These are phyloP conservation scores for Pseudogymnoascus sp. DNA, from an alignment of 2,329 filamentous ascomycete species.

Conservation along the genomic window DNA sequence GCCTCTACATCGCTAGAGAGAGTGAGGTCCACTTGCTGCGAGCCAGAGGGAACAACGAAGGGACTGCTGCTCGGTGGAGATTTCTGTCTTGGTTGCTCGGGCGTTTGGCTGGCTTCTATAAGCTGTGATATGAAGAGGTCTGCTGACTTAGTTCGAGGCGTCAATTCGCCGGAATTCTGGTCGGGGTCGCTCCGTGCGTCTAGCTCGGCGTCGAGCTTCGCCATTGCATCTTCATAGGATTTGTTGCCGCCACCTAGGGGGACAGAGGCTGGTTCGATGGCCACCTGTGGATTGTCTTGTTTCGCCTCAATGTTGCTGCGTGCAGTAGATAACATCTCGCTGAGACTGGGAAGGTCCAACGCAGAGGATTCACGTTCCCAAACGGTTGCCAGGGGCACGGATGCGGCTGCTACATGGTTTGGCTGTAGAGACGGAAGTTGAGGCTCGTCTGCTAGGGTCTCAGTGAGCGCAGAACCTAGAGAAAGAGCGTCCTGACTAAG, in stretches of 20 bases:
- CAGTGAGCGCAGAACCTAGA: not conserved
- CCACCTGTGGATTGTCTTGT: constrained; percentile 23
- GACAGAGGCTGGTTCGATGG: not conserved
- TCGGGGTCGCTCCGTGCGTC: constrained; percentile 13
- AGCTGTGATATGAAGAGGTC: not conserved
- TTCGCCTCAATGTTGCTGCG: constrained; percentile 22
- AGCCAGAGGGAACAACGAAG: constrained; percentile 30
- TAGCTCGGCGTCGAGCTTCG: constrained; percentile 30
- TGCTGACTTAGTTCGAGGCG: constrained; percentile 14
- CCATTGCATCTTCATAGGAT: constrained; percentile 39
- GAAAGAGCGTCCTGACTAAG: not conserved
- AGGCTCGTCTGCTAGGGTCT: not conserved
- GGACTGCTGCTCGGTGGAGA: constrained; percentile 12
- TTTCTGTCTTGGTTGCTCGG: not conserved
- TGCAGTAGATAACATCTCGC: constrained; percentile 11
- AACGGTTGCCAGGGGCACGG: not conserved
- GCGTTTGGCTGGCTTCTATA: not conserved
- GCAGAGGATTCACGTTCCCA: not conserved
- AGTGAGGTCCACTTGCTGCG: constrained; percentile 32
- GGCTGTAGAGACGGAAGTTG: not conserved
- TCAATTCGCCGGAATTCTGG: constrained; percentile 18
- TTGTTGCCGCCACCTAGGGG: constrained; percentile 21
- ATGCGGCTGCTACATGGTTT: not conserved
- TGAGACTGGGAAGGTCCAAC: not conserved
- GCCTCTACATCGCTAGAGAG: constrained; percentile 19